Evolutionary conservation across 192 early-diverging fungal genomes (phyloP).

Genomic region (Gamsiella multidivaricata): DNA sequence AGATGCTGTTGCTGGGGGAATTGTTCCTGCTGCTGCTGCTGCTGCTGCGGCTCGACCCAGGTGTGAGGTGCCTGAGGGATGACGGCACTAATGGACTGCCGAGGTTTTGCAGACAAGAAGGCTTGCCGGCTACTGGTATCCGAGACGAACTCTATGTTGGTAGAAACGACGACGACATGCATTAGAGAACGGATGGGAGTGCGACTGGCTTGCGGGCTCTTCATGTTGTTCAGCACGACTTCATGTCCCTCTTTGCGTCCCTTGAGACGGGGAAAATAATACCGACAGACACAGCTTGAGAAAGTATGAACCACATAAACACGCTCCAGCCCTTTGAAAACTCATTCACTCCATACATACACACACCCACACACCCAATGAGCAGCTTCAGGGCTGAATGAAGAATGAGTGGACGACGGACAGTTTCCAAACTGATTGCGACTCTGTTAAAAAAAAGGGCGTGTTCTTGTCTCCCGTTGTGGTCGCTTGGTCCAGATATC

Average conservation of each 20-base stretch:
- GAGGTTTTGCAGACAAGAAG: conserved; percentile 23
- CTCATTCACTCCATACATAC: too few relatives aligned
- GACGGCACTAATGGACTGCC: conserved; percentile 17
- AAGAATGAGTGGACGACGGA: not conserved
- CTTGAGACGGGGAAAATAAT: too few relatives aligned
- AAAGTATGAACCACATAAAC: too few relatives aligned
- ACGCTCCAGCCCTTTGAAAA: too few relatives aligned
- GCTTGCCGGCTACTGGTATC: conserved; percentile 20
- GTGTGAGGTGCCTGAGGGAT: conserved; percentile 23
- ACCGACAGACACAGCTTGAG: not conserved
- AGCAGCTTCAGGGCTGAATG: not conserved
- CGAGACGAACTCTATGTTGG: conserved; percentile 21
- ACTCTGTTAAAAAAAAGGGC: too few relatives aligned
- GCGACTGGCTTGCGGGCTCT: too few relatives aligned
- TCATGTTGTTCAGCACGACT: too few relatives aligned
- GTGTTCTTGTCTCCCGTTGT: too few relatives aligned
- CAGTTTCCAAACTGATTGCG: not conserved
- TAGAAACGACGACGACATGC: too few relatives aligned
- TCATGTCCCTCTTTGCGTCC: too few relatives aligned
- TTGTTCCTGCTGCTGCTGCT: conserved; percentile 13
- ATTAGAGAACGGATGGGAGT: too few relatives aligned
- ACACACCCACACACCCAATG: not conserved
- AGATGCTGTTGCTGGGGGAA: conserved; percentile 7
- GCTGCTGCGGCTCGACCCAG: conserved; percentile 22
- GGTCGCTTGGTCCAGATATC: too few relatives aligned